Conservation (phyloP, 2,329 filamentous ascomycete species). For the Xylaria sp. region DNA sequence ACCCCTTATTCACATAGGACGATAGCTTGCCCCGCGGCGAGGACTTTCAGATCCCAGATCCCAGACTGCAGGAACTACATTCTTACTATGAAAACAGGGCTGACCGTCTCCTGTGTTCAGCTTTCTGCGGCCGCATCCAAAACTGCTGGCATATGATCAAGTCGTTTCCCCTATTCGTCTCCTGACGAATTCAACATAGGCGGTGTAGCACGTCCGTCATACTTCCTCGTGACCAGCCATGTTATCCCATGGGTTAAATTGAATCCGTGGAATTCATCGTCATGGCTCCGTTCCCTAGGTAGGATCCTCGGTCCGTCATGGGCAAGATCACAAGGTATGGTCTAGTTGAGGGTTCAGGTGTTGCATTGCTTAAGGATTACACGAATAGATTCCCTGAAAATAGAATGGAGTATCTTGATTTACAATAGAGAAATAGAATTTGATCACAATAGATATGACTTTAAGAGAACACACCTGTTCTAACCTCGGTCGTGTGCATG, state of each 20-base stretch:
- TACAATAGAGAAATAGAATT: neutral
- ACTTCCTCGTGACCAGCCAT: neutral
- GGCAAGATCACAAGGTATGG: neutral
- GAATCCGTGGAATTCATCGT: neutral
- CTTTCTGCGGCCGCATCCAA: neutral
- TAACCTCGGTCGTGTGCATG: neutral
- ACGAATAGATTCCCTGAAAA: neutral
- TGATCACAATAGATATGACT: too few relatives aligned
- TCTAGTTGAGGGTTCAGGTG: neutral
- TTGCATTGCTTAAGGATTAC: neutral
- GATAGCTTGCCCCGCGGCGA: slow-evolving; percentile 9
- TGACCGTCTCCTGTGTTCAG: neutral
- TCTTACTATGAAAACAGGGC: slow-evolving; percentile 6
- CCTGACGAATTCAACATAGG: neutral
- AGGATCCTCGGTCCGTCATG: neutral
- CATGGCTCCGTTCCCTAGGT: neutral
- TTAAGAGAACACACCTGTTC: neutral
- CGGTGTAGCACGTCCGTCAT: neutral
- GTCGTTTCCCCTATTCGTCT: slow-evolving; percentile 2
- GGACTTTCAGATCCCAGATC: neutral
- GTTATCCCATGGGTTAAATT: neutral
- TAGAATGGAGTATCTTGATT: neutral
- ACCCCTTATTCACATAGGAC: neutral
- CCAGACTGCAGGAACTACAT: neutral
- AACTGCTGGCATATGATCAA: neutral